Percentiles rank a stretch among this genome's conserved stretches.
These are phyloP conservation scores for Abelmoschus esculentus DNA, from an alignment of 345 rosid genomes.

Conservation along the genomic window DNA sequence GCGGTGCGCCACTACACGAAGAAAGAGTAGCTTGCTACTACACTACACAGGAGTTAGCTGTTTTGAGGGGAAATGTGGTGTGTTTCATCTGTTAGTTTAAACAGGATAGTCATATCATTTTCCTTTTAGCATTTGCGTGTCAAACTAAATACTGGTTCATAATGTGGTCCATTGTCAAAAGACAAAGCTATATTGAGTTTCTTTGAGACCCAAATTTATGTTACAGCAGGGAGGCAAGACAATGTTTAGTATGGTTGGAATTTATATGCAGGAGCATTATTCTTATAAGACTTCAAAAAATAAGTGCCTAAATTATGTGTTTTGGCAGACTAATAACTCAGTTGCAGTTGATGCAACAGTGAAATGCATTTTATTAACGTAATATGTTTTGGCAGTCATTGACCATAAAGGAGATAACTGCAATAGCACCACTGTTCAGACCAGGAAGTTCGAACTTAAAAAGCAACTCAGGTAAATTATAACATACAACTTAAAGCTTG, in stretches of 20 bases:
- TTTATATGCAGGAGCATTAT: not conserved
- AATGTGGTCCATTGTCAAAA: not conserved
- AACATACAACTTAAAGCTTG: constrained; percentile 35
- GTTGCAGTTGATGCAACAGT: not conserved
- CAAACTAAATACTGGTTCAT: not conserved
- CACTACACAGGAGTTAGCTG: not conserved
- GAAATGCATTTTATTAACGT: not conserved
- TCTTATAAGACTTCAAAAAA: too few relatives aligned
- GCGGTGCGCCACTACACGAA: constrained; percentile 69
- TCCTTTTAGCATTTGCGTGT: constrained; percentile 3
- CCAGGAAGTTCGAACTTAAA: not conserved
- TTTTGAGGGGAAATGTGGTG: not conserved
- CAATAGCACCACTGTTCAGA: not conserved
- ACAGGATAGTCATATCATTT: not conserved
- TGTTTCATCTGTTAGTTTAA: constrained; percentile 4
- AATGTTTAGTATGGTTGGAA: constrained; percentile 11
- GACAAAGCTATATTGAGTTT: not conserved
- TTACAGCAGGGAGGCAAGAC: not conserved
- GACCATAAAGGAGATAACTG: not conserved
- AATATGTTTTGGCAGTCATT: not conserved
- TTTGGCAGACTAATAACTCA: not conserved
- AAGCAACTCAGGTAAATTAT: not conserved
- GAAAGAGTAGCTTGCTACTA: constrained; percentile 49
- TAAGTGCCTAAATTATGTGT: too few relatives aligned
- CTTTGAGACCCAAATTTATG: not conserved